Conservation (phyloP, 768 basidiomycete species). For the Pleurotus salmoneostramineus region DNA sequence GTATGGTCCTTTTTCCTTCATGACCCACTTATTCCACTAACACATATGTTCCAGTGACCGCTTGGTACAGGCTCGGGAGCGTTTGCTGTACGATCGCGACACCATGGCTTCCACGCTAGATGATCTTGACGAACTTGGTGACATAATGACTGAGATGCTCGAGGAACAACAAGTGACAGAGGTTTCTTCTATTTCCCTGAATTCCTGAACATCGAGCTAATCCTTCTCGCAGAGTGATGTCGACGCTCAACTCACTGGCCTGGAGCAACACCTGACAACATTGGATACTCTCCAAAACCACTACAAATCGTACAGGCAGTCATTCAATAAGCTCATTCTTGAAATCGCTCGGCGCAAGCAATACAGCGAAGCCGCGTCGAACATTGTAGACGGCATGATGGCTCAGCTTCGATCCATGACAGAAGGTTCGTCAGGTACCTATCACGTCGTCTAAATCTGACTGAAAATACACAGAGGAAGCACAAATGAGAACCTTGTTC, state of each 20-base stretch:
- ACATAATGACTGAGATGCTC: conserved; percentile 78
- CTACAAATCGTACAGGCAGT: conserved; percentile 65
- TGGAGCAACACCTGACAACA: conserved; percentile 59
- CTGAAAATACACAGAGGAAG: conserved; percentile 52
- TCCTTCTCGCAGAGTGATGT: conserved; percentile 39
- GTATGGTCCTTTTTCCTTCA: conserved; percentile 35
- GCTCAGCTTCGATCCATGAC: conserved; percentile 60
- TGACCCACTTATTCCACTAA: too few relatives aligned
- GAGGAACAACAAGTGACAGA: conserved; percentile 65
- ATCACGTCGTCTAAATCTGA: conserved; percentile 5
- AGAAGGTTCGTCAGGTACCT: conserved; percentile 44
- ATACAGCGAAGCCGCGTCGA: conserved; percentile 64
- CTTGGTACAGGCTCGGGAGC: conserved; percentile 38
- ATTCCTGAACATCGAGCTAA: not conserved
- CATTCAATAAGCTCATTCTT: conserved; percentile 69
- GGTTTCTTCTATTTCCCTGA: conserved; percentile 31
- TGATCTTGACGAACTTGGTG: conserved; percentile 72
- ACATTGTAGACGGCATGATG: conserved; percentile 63
- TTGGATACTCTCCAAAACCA: conserved; percentile 63
- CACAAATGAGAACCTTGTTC: conserved; percentile 58
- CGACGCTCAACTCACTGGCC: conserved; percentile 45
- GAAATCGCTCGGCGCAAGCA: conserved; percentile 69
- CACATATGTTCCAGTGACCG: too few relatives aligned
- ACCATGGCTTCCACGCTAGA: conserved; percentile 47
- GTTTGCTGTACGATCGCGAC: conserved; percentile 43